Evolutionary conservation across 768 basidiomycete species (phyloP), one percentile per base, ranked within the genome.

Genomic region (Phaeotremella fagi): DNA sequence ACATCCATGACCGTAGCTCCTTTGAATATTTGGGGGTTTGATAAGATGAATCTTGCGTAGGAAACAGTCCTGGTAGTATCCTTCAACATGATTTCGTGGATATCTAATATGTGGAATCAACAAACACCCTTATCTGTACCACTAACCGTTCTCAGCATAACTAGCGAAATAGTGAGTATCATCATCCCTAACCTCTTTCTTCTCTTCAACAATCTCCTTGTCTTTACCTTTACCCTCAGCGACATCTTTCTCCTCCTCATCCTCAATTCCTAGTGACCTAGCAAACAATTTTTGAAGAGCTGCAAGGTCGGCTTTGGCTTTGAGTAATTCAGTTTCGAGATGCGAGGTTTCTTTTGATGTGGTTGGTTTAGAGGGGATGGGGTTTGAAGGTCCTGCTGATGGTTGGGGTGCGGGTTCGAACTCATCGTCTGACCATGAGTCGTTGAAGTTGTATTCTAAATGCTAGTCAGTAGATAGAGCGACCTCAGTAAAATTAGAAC

Each of bases 31-130:
- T 79, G 70, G 0, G 90, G 86, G 70, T 86, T 91, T 4, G 81
- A 83, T 24, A 92, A 78, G 72, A 97, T 92, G 75, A 88, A 98
- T 18, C 85, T 81, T 11, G 89, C 90, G 72, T 98, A 98, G 0
- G 90, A 85, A 22, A 91, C 84, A 1, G 94, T 98, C 49, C 94
- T 82, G 44, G 92, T 88, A 78, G 86, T 86, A 71, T 98, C 94
- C 67, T 89, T 86, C 52, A 98, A 87, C 94, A 98, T 98, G 56
- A 90, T 82, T 26, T 90, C 87, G 70, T 98, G 94, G 45, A 95
- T 92, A 60, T 95, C 90, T 91, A 66, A n/a, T 20, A 50, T 23
- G 24, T 16, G 31, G 31, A 33, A 33, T 33, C 1, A 7, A 33
- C 35, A 20, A 4, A 11, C 16, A 25, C 4, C 24, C 7, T 33